A percentile compares a stretch with the other conserved stretches of the same genome.
Evolutionary conservation across 495 filamentous ascomycete species (phyloP).

Genomic region (Hypomontagnella submonticulosa): DNA sequence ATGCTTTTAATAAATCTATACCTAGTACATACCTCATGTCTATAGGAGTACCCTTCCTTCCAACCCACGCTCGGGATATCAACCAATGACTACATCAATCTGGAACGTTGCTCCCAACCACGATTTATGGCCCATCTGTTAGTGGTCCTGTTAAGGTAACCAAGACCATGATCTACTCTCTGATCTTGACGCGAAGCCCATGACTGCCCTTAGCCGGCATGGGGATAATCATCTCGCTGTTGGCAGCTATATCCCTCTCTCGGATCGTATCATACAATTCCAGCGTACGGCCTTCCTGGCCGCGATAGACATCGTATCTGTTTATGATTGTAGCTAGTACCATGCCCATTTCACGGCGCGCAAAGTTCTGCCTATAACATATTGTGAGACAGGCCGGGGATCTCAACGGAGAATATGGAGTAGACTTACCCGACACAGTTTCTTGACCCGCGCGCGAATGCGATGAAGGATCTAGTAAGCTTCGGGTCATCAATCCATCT

Average conservation of each 20-base stretch:
- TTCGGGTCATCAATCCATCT: slow-evolving; percentile 24
- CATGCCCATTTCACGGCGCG: slow-evolving; percentile 17
- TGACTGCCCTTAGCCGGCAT: slow-evolving; percentile 19
- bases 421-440: slow-evolving; percentile 19
- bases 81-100: too few species aligned
- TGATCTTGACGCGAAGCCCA: slow-evolving; percentile 12
- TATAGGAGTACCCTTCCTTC: too few species aligned
- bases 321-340: slow-evolving; percentile 8
- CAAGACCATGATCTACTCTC: background rate
- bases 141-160: too few species aligned
- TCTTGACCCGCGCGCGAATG: slow-evolving; percentile 21
- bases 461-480: slow-evolving; percentile 13
- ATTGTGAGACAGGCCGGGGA: too few species aligned
- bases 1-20: too few species aligned
- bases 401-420: too few species aligned
- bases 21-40: too few species aligned
- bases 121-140: too few species aligned
- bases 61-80: too few species aligned
- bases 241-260: slow-evolving; percentile 10
- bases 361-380: slow-evolving; percentile 10
- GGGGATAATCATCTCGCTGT: slow-evolving; percentile 18
- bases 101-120: too few species aligned
- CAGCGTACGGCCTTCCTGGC: background rate
- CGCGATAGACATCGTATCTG: slow-evolving; percentile 16
- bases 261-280: slow-evolving; percentile 9